Conservation (phyloP, 352 stramenopile genomes). For the Phytopythium cucurbitacearum region DNA sequence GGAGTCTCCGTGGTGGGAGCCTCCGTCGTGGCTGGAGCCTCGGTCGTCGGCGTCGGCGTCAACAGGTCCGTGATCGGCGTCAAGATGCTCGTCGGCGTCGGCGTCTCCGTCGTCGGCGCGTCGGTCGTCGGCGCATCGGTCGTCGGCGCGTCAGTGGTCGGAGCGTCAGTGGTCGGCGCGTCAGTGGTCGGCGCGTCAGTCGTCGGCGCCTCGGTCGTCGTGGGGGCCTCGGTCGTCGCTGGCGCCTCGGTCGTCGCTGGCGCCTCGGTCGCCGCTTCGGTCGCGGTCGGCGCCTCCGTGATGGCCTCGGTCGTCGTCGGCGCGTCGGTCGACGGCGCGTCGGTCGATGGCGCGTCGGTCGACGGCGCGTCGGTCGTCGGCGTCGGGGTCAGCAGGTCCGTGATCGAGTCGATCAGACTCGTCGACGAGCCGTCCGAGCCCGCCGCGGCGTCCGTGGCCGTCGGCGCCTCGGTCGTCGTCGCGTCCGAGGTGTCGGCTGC, state of each 20-base stretch:
- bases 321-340: constrained; percentile 5
- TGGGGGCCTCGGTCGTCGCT: not conserved
- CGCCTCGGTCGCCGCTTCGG: constrained; percentile 6
- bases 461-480: not conserved
- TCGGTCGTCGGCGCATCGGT: constrained; percentile 5
- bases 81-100: constrained; percentile 7
- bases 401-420: not conserved
- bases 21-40: constrained; percentile 3
- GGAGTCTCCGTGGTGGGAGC: constrained; percentile 1
- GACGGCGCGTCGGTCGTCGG: constrained; percentile 9
- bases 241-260: constrained; percentile 5
- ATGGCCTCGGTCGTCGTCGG: constrained; percentile 9
- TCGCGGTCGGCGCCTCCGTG: too few relatives aligned
- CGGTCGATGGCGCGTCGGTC: constrained; percentile 6
- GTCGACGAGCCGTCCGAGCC: not conserved
- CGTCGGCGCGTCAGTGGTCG: constrained; percentile 1
- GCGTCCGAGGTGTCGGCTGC: not conserved
- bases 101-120: constrained; percentile 3
- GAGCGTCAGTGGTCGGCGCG: not conserved
- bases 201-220: constrained; percentile 1
- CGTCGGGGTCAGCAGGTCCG: constrained; percentile 4
- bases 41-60: constrained; percentile 14
- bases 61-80: constrained; percentile 17
- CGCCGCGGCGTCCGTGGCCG: constrained; percentile 1
- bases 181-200: constrained; percentile 1